Base-by-base conservation (phyloP, 768 basidiomycete genomes). In the Leccinum longicurvipes region DNA sequence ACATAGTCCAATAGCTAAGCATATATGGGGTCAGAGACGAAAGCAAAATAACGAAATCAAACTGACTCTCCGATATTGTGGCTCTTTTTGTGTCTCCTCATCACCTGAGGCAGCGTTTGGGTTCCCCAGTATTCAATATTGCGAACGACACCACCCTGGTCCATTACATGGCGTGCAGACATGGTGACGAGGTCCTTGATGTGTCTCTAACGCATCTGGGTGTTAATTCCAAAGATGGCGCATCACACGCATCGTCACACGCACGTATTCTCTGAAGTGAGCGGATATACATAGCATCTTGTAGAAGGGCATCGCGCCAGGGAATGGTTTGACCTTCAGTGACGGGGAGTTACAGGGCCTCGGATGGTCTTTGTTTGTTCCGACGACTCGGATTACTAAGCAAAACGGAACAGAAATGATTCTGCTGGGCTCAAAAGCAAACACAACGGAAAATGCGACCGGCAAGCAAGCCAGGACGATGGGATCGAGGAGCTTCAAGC, bases 1-100 rank as follows among this genome's bases (percentile, higher is more conserved):
- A 82, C 77, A 96, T 82, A 4, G 88, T 86, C 91, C 91, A 95
- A 69, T 93, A 93, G 63, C 93, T 95, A 62, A 47, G 3, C 19
- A 12, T 4, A 49, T 21, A 23, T 51, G 15, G 14, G 19, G 55
- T 69, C 24, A 60, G 58, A n/a, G 24, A 47, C 0, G 29, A 23
- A 41, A 15, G 51, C 7, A 28, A 17, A 10, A 25, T 6, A 39
- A 17, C 10, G 6, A 29, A n/a, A 52, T 5, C 1, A 34, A 10
- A 88, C 92, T 70, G 66, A 93, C 92, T 94, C 92, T 79, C 86
- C 92, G 23, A 81, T 63, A 11, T 69, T 72, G 57, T 87, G 82
- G 47, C 72, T 77, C 28, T 77, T 74, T 47, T 79, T 80, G 49
- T 87, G 82, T 51, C 82, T 73, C 59, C 79, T 78, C 87, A 91